These are phyloP conservation scores for slime mould (Dictyostelium discoideum) DNA, from an alignment of 78 protist genomes.

Conservation along the genomic window DNA sequence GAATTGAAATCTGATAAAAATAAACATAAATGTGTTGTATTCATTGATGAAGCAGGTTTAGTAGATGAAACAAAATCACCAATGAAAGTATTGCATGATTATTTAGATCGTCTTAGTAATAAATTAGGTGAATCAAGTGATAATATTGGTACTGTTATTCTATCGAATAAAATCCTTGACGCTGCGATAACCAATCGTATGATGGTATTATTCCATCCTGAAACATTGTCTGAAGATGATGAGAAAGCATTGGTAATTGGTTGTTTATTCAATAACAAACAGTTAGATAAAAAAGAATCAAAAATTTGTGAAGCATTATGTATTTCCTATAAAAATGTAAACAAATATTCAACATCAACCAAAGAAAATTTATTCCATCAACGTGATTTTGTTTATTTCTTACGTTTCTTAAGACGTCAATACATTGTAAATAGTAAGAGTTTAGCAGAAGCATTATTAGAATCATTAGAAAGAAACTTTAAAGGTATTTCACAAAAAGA, in stretches of 20 bases:
- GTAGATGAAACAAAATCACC: constrained; percentile 47
- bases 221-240: neutral
- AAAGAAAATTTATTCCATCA: constrained; percentile 34
- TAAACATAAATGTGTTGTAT: neutral
- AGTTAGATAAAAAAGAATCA: neutral
- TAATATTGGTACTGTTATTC: constrained; percentile 11
- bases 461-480: constrained; percentile 55
- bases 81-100: constrained; percentile 68
- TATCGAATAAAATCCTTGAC: constrained; percentile 45
- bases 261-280: neutral
- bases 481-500: constrained; percentile 16
- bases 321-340: neutral
- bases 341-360: neutral
- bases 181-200: constrained; percentile 54
- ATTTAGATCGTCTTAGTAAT: neutral
- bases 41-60: constrained; percentile 67
- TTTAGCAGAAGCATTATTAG: neutral
- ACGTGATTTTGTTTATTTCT: constrained; percentile 59
- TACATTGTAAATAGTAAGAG: neutral
- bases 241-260: constrained; percentile 41
- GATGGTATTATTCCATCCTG: constrained; percentile 6
- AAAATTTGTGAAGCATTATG: neutral
- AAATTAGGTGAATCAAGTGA: neutral
- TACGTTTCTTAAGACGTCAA: neutral
- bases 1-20: neutral